Evolutionary conservation across 1,284 basidiomycete genomes (phyloP), one percentile per base, ranked within the genome.

Genomic region (Malassezia vespertilionis): DNA sequence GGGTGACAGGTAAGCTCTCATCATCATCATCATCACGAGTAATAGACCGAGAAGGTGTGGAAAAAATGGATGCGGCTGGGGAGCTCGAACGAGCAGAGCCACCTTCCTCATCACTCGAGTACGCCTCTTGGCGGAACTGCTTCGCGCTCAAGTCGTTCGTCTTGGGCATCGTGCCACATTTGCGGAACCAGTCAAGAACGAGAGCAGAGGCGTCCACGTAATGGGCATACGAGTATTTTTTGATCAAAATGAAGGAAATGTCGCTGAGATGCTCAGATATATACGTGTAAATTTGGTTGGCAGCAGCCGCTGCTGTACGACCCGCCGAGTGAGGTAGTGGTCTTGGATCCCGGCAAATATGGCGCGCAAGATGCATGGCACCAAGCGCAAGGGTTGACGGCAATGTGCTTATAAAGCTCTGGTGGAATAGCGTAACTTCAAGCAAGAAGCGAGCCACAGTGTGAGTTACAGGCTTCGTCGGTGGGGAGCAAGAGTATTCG

Each of bases 381-480:
- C 85, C 93, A 18, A 81, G 75, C 17, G 93, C 90, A 61, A 96
- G 82, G 26, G 83, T 78, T 1, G 87, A 91, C 0, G 91, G 82
- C 14, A 81, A 76, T 63, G 82, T 82, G 60, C 82, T 81, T 72
- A 95, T 78, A 72, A 93, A 97, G 70, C 95, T 88, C 56, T 87
- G 82, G 73, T 95, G 85, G 77, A 95, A 97, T 39, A 97, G 79
- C 31, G 90, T 95, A 61, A 91, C 84, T 74, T 97, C 93, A 86
- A 97, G 93, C 63, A 97, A 75, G 76, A 96, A 97, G 35, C 93
- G 83, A 2, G 93, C 87, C 54, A 95, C 81, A 68, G 91, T 84
- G 67, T 91, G 86, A 5, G 90, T 85, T 63, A 73, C 75, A 23
- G 71, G 61, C n/a, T 40, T 45, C 7, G 48, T 33, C 6, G 48